Percentiles rank a stretch among this genome's conserved stretches.
Conservation (phyloP, 2,329 filamentous ascomycete genomes). For the Nemania bipapillata region DNA sequence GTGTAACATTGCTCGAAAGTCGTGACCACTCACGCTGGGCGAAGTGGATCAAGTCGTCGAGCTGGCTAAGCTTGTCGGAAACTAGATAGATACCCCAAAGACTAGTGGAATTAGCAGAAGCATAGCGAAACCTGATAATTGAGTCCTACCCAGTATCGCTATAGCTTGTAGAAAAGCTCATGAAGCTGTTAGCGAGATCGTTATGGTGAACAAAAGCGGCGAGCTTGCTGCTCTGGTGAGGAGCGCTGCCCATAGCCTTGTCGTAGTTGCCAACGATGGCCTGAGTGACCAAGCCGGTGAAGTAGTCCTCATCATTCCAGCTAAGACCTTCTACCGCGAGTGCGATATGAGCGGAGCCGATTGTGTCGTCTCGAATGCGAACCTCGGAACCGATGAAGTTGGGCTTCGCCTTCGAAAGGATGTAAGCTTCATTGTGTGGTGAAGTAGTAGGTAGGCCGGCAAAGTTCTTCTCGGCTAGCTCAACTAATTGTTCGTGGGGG, state of each 20-base stretch:
- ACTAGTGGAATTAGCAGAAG: constrained; percentile 62
- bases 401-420: constrained; percentile 85
- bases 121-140: background rate
- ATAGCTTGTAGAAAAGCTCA: constrained; percentile 99
- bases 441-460: constrained; percentile 78
- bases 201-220: constrained; percentile 94
- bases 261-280: constrained; percentile 99
- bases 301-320: constrained; percentile 99
- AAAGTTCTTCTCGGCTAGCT: constrained; percentile 97
- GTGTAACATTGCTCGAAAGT: constrained; percentile 85
- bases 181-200: constrained; percentile 98
- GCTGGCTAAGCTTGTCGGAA: constrained; percentile 83
- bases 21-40: constrained; percentile 98
- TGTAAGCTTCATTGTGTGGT: constrained; percentile 77
- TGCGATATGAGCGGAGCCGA: constrained; percentile 96
- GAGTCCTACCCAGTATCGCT: constrained; percentile 91
- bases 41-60: constrained; percentile 98
- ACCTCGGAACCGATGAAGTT: constrained; percentile 98
- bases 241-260: constrained; percentile 96
- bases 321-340: constrained; percentile 99
- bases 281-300: constrained; percentile 95
- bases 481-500: constrained; percentile 91
- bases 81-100: constrained; percentile 99
- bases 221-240: constrained; percentile 98
- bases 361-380: constrained; percentile 93